phyloP scores from a whole-genome alignment of 768 basidiomycete species.

The Coprinopsis cinerea region DNA sequence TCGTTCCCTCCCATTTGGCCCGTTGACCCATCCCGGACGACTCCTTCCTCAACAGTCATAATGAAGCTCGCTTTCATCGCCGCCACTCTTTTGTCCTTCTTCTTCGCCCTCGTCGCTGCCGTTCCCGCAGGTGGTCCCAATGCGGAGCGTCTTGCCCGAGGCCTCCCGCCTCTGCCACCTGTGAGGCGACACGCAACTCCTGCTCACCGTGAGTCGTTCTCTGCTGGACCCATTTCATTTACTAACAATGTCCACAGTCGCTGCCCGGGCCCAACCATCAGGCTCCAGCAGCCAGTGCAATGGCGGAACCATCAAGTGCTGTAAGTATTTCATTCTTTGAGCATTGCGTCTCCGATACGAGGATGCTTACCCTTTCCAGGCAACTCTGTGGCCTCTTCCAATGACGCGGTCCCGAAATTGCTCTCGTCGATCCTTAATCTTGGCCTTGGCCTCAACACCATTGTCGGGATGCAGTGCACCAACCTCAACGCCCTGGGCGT shows the following conservation, averaged over 20 bases:
- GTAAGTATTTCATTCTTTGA: constrained; percentile 19
- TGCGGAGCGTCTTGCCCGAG: constrained; percentile 47
- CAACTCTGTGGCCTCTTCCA: constrained; percentile 22
- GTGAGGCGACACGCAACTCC: constrained; percentile 28
- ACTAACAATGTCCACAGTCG: constrained; percentile 16
- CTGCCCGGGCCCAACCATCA: constrained; percentile 36
- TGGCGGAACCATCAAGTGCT: constrained; percentile 40
- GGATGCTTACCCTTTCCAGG: constrained; percentile 10
- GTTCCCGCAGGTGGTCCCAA: constrained; percentile 36
- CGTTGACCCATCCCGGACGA: not conserved
- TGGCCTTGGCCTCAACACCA: constrained; percentile 15
- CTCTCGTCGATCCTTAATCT: constrained; percentile 29
- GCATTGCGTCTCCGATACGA: not conserved
- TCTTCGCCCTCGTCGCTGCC: constrained; percentile 30
- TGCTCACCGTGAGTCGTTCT: constrained; percentile 6
- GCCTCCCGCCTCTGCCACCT: constrained; percentile 45
- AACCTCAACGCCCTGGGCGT: constrained; percentile 27
- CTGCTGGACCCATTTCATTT: constrained; percentile 17
- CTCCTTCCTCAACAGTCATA: constrained; percentile 12
- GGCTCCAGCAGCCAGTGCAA: constrained; percentile 29
- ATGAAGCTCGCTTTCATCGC: constrained; percentile 33
- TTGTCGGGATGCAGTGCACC: constrained; percentile 32
- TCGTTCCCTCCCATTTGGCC: not conserved
- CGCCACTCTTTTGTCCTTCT: constrained; percentile 15
- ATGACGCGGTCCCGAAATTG: constrained; percentile 8